phyloP scores from a whole-genome alignment of 805 yeast species.

The Hemisphaericaspora nanyangensis region DNA sequence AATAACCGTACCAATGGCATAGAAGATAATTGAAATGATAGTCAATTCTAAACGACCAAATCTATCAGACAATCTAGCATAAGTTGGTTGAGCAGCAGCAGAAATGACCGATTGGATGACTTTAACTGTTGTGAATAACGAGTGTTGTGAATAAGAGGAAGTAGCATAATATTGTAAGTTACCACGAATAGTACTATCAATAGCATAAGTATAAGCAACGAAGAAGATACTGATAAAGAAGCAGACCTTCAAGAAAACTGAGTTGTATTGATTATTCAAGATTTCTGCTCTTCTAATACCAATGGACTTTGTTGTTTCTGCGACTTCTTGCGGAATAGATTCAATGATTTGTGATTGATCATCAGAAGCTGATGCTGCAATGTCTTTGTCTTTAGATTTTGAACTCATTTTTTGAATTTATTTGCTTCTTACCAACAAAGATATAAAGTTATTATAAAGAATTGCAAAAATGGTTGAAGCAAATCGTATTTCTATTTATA shows the following conservation, averaged over 20 bases:
- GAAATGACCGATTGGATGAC: constrained; percentile 57
- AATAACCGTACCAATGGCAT: constrained; percentile 58
- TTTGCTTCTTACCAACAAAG: too few species aligned
- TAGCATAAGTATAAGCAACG: constrained; percentile 55
- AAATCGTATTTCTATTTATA: too few species aligned
- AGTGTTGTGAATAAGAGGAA: constrained; percentile 47
- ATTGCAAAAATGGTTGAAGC: too few species aligned
- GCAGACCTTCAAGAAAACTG: constrained; percentile 25
- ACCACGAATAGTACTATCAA: constrained; percentile 49
- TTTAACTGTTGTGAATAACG: constrained; percentile 54
- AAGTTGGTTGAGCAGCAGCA: constrained; percentile 62
- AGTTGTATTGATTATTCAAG: constrained; percentile 3
- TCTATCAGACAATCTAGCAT: constrained; percentile 58
- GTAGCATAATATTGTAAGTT: constrained; percentile 50
- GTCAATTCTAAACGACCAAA: constrained; percentile 59
- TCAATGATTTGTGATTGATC: not conserved
- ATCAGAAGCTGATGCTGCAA: not conserved
- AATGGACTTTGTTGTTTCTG: not conserved
- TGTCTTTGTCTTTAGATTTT: not conserved
- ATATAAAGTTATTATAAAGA: too few species aligned
- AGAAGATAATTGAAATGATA: constrained; percentile 46
- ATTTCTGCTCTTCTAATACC: constrained; percentile 6
- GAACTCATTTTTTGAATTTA: not conserved
- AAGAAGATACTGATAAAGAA: constrained; percentile 49
- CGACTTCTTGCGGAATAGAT: not conserved